phyloP scores from a whole-genome alignment of 2,329 filamentous ascomycete species.

The Microascus cirrosus region DNA sequence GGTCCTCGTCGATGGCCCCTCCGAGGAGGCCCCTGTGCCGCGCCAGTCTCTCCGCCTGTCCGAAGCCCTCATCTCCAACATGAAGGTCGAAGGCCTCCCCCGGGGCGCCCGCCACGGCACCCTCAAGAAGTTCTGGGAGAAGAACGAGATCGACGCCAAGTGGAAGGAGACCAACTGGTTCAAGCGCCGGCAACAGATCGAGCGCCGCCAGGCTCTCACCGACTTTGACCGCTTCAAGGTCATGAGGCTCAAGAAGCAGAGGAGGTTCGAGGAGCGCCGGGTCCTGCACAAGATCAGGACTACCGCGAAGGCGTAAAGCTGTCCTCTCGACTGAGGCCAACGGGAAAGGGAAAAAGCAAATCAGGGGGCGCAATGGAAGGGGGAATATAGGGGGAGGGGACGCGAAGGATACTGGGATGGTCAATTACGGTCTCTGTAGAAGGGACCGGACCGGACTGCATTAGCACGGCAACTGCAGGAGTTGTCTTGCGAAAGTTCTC shows the following conservation, averaged over 20 bases:
- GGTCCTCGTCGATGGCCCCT: constrained; percentile 94
- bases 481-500: constrained; percentile 40
- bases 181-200: constrained; percentile 79
- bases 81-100: constrained; percentile 78
- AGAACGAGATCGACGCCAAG: constrained; percentile 82
- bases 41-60: constrained; percentile 78
- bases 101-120: constrained; percentile 72
- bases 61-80: constrained; percentile 77
- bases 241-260: constrained; percentile 98
- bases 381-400: constrained; percentile 18
- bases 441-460: constrained; percentile 24
- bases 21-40: constrained; percentile 70
- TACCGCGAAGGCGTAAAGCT: constrained; percentile 50
- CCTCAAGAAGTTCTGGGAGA: constrained; percentile 84
- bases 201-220: constrained; percentile 81
- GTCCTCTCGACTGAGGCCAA: constrained; percentile 10
- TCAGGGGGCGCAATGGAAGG: constrained; percentile 14
- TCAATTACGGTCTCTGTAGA: not conserved
- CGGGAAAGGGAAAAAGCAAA: constrained; percentile 4
- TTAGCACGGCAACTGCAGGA: constrained; percentile 35
- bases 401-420: not conserved
- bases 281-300: constrained; percentile 83
- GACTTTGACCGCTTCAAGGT: constrained; percentile 99
- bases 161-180: constrained; percentile 88
- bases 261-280: constrained; percentile 97